A percentile compares a stretch with the other conserved stretches of the same genome.
Conservation (phyloP, 345 rosid species). For the Gossypium thurberi region DNA sequence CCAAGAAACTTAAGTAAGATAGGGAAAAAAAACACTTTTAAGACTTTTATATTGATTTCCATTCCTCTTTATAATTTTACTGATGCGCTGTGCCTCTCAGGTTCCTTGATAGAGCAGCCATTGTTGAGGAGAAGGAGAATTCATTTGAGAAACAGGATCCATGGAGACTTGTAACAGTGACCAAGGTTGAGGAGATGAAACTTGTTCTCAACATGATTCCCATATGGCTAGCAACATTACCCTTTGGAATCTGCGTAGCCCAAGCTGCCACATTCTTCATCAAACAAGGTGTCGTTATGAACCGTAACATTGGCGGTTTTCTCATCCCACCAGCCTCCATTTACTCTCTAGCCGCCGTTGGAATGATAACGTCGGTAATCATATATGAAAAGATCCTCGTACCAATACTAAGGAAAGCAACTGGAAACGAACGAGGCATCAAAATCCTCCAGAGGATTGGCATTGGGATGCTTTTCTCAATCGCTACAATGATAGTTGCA, state of each 20-base stretch:
- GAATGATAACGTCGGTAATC: constrained; percentile 49
- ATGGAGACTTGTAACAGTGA: constrained; percentile 78
- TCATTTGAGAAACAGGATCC: constrained; percentile 41
- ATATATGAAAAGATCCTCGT: constrained; percentile 49
- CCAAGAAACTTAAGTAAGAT: constrained; percentile 60
- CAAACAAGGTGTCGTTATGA: constrained; percentile 58
- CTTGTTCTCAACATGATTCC: constrained; percentile 83
- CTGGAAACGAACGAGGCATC: constrained; percentile 67
- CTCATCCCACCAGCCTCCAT: constrained; percentile 55
- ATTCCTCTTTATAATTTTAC: no score
- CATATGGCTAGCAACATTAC: constrained; percentile 69
- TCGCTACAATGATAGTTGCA: constrained; percentile 54
- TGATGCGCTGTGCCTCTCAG: constrained; percentile 24
- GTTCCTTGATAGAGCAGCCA: constrained; percentile 88
- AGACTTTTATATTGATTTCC: not conserved
- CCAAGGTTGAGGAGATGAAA: constrained; percentile 80
- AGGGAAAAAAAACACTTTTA: no score
- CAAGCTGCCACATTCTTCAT: constrained; percentile 84
- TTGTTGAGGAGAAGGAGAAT: constrained; percentile 34
- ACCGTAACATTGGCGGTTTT: constrained; percentile 43
- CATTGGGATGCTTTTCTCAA: constrained; percentile 71
- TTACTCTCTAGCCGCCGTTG: constrained; percentile 42
- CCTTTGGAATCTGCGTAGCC: constrained; percentile 70
- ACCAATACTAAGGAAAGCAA: constrained; percentile 38
- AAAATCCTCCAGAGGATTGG: constrained; percentile 87